phyloP scores from a whole-genome alignment of 129 eudicot species.

The carrot (Daucus carota) region DH1_v3.0 NC_030381.2:23656501-23657000 shows the following conservation, averaged over 20 bases:
- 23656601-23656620: background rate
- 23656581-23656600: background rate
- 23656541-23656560: too few relatives aligned
- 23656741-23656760: background rate
- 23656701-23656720: background rate
- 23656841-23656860: background rate
- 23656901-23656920: conserved; percentile 69
- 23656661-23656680: background rate
- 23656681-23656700: background rate
- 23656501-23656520: too few relatives aligned
- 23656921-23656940: conserved; percentile 69
- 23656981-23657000: conserved; percentile 79
- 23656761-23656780: background rate
- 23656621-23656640: background rate
- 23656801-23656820: background rate
- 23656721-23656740: background rate
- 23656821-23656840: background rate
- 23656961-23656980: conserved; percentile 63
- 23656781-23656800: background rate
- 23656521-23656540: too few relatives aligned
- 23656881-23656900: conserved; percentile 60
- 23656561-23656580: background rate
- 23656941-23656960: conserved; percentile 43
- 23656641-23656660: too few relatives aligned
- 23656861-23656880: conserved; percentile 46